Conservation (phyloP, 805 yeast species). For the Komagataella phaffii region DNA sequence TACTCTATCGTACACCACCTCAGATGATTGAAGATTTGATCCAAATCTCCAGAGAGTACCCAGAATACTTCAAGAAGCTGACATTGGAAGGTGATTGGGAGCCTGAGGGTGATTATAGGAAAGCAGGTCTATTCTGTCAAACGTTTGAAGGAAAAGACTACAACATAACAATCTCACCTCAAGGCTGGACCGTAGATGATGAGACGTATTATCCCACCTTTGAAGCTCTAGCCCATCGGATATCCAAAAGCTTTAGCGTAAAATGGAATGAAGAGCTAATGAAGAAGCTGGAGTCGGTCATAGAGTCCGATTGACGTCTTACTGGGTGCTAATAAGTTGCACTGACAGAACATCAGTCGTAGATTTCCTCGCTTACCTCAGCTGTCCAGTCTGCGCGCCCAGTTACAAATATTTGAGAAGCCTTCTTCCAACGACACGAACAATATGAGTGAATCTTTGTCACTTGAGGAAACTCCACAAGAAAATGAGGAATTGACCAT, state of each 20-base stretch:
- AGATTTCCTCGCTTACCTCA: too few relatives aligned
- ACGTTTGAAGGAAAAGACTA: constrained; percentile 8
- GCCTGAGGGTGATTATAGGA: background rate
- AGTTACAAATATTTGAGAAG: too few relatives aligned
- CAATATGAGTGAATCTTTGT: background rate
- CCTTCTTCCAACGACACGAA: background rate
- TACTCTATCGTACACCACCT: background rate
- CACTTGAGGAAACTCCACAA: constrained; percentile 1
- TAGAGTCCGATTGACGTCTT: background rate
- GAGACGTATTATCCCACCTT: constrained; percentile 14
- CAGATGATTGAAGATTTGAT: background rate
- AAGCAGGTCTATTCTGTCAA: background rate
- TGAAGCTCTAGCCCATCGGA: constrained; percentile 11
- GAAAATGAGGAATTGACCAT: constrained; percentile 28
- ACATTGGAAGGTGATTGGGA: background rate
- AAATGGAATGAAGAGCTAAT: background rate
- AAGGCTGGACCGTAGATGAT: background rate
- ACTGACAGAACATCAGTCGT: too few relatives aligned
- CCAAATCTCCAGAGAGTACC: background rate
- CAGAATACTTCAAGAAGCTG: background rate
- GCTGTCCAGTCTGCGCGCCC: too few relatives aligned
- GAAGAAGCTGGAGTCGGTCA: background rate
- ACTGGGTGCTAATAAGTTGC: too few relatives aligned
- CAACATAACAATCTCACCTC: background rate
- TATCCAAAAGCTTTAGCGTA: background rate